A percentile compares a stretch with the other conserved stretches of the same genome.
Conservation (phyloP, 257 asterid genomes). For the Solanum chmielewskii region DNA sequence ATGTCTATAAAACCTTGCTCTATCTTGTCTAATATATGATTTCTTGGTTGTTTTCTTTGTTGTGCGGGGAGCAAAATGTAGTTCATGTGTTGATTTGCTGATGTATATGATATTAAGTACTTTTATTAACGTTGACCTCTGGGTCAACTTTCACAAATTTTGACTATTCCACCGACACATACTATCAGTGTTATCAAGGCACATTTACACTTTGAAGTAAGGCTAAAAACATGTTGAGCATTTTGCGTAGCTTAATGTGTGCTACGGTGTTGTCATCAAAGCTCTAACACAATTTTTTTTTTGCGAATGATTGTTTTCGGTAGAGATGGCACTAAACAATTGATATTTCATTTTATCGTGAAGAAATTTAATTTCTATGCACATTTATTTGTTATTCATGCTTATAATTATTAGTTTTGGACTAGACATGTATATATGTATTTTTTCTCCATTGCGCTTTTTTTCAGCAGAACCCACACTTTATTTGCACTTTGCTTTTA, state of each 20-base stretch:
- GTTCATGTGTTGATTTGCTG: neutral
- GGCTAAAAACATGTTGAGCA: neutral
- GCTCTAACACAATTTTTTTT: neutral
- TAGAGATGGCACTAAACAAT: neutral
- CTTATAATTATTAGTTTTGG: neutral
- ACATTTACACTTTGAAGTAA: neutral
- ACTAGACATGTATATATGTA: neutral
- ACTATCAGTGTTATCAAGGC: neutral
- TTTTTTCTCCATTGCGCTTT: neutral
- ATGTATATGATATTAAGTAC: neutral
- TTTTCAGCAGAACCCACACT: neutral
- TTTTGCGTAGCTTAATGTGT: neutral
- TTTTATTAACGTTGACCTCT: neutral
- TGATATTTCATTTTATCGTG: neutral
- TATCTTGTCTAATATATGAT: neutral
- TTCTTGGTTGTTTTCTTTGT: neutral
- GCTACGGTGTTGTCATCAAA: neutral
- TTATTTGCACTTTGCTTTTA: neutral
- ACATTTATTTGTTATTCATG: neutral
- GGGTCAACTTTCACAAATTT: neutral
- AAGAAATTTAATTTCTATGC: neutral
- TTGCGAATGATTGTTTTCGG: neutral
- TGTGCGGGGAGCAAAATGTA: neutral
- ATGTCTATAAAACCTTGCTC: slow-evolving; percentile 12
- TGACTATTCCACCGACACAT: neutral